Base-by-base conservation (phyloP, 768 basidiomycete species). In the Trametes cubensis region DNA sequence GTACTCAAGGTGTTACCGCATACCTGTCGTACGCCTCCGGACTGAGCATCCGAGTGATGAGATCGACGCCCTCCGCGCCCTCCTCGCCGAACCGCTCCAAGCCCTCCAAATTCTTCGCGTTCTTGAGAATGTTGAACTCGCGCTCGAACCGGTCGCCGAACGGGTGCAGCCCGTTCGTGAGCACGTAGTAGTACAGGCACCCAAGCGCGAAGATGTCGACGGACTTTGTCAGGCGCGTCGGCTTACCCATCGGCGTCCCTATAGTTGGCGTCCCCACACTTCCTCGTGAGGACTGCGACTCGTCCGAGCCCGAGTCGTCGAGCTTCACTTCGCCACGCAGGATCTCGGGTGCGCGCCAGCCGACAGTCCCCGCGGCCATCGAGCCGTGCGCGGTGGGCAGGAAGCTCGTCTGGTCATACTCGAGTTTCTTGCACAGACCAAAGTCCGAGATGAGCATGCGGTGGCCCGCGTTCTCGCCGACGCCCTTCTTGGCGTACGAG, bases 311-410 rank as follows among this genome's bases (percentile, higher is more conserved):
- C 30, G 80, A 69, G 52, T 95, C 94, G 69, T 97, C 92, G 61
- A 98, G 80, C 73, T 92, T 92, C 59, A 99, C 96, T 57, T 97
- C 94, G 2, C 96, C 96, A 23, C 92, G 81, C 47, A 99, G 76
- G 65, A 98, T 95, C 77, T 99, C 97, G 0, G 97, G 97, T 0
- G 97, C 97, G 5, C 97, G 86, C 94, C 97, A 99, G 1, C 97
- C 97, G 20, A 95, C 89, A 0, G 95, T 96, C 15, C 97, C 97
- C 11, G 92, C 94, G 21, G 85, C 92, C 78, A 92, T 85, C 34
- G 89, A 85, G 6, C 96, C 94, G 70, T 95, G 90, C 17, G 87
- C 86, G 0, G 96, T 98, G 1, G 95, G 96, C 66, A 94, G 77
- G 74, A 98, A 98, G 70, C 93, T 95, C 53, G 94, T 95, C 81